Base-by-base conservation (phyloP, 2,329 filamentous ascomycete species). In the Ophiocordyceps camponoti-floridani region DNA sequence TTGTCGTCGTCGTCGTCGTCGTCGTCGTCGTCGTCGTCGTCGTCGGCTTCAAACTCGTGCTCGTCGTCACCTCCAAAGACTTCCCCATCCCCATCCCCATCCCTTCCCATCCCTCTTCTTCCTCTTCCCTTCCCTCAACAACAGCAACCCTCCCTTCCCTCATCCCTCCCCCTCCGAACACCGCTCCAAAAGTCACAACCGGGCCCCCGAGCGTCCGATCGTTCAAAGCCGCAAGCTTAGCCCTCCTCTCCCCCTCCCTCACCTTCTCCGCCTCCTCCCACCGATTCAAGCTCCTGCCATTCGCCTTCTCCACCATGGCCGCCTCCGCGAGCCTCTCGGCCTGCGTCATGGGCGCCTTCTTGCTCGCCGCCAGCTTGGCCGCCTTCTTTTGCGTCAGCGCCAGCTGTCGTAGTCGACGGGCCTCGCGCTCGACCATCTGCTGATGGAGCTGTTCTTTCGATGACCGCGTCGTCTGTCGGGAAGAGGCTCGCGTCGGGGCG, bases 261-360 rank as follows among this genome's bases (percentile, higher is more conserved):
- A 82, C 79, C 62, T 86, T 87, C 64, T 98, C 91, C 7, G 86
- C 84, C 60, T 86, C 82, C 60, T 96, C 88, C 88, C 89, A 96
- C 46, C 85, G 74, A 56, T 89, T 95, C 56, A 94, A 65, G 61
- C 82, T 96, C 69, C 85, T 93, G 52, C 82, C 75, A 61, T 98
- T 95, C 54, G 80, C 72, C 61, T 82, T 82, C 62, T 96, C 91
- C 7, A 93, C 80, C 44, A 79, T 66, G 16, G 81, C 84, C 1
- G 88, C 88, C 61, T 94, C 85, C 27, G 77, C 79, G 27, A 95
- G 69, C 35, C 87, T 75, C 58, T 96, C 81, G 41, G 77, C 85
- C 61, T 95, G 89, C 6, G 87, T 94, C 76, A 94, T 78, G 27
- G 82, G 73, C 47, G 82, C 82, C 45, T 84, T 84, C 61, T 86